A percentile compares a stretch with the other conserved stretches of the same genome.
Conservation (phyloP, 1,284 basidiomycete genomes). For the Mycosarcoma maydis region DNA sequence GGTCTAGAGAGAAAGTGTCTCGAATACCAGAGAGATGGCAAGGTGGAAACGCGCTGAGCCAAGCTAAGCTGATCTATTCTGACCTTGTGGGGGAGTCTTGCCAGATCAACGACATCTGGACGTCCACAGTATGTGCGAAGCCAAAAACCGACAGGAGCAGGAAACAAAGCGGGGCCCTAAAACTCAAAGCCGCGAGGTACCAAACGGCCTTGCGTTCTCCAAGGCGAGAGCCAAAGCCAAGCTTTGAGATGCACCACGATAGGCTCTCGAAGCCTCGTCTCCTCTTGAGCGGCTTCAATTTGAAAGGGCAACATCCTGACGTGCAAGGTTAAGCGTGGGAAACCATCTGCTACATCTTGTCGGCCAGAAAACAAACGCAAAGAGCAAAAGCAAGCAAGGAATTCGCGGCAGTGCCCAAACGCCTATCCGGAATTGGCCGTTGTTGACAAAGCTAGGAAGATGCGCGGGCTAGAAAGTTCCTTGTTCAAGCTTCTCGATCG, state of each 20-base stretch:
- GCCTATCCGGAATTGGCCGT: slow-evolving; percentile 15
- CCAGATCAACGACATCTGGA: background rate
- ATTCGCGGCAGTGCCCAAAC: slow-evolving; percentile 2
- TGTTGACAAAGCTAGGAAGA: slow-evolving; percentile 1
- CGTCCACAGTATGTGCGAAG: background rate
- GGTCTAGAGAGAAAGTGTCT: too few relatives aligned
- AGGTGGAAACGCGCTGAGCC: too few relatives aligned
- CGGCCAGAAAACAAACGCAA: background rate
- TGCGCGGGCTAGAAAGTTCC: slow-evolving; percentile 7
- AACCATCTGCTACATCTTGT: background rate
- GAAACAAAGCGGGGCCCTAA: slow-evolving; percentile 3
- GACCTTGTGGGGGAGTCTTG: too few relatives aligned
- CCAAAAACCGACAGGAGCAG: slow-evolving; percentile 7
- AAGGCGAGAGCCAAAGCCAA: background rate
- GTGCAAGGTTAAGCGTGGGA: slow-evolving; percentile 6
- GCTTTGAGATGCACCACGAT: slow-evolving; percentile 19
- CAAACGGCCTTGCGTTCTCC: background rate
- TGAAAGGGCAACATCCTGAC: slow-evolving; percentile 6
- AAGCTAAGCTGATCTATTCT: too few relatives aligned
- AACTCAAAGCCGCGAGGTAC: background rate
- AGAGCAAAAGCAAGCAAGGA: background rate
- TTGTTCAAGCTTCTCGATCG: slow-evolving; percentile 3
- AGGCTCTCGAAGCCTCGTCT: slow-evolving; percentile 33
- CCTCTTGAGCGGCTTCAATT: slow-evolving; percentile 7
- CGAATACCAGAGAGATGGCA: too few relatives aligned